Evolutionary conservation across 2,329 filamentous ascomycete species (phyloP), one percentile per base, ranked within the genome.

Genomic region (Delphinella strobiligena): DNA sequence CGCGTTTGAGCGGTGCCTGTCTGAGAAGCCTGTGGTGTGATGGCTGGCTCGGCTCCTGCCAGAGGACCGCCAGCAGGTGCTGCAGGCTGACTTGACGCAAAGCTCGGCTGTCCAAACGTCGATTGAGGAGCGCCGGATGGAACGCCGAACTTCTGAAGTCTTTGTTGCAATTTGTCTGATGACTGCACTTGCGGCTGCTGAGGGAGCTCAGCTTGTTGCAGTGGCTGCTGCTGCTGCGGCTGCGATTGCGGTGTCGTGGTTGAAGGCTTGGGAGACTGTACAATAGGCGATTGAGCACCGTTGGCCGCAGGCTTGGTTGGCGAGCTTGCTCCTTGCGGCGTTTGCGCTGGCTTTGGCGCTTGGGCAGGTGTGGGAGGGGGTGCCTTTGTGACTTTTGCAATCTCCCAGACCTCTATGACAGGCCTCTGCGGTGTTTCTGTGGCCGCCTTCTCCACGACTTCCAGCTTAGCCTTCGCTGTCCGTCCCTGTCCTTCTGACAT

Each of bases 351-450:
- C 15, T 46, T 49, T 29, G 46, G 45, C 27, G 34, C 34, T 16
- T 30, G 18, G 8, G 42, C 34, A 8, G 47, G 19, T 32, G 38
- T 27, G 9, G 49, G 41, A 11, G 48, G 51, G 31, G 54, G 41
- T 32, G 54, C 48, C 37, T 57, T 51, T 15, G 76, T 72, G 38
- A 63, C 67, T 61, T 89, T 88, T 0, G 82, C 87, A 39, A 83
- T 65, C 47, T 81, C 78, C 83, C 85, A 95, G 0, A 95, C 88
- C 59, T 95, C 87, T 8, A 67, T 74, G 3, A 96, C 86, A 1
- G 87, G 76, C 55, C 78, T 79, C 51, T 89, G 71, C 0, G 89
- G 89, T 1, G 88, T 95, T 35, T 93, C 82, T n/a, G 71, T 72
- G 0, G 82, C 86, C 10, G 89, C 88, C 34, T 77, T 82, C 53